Evolutionary conservation across 768 basidiomycete species (phyloP), one percentile per base, ranked within the genome.

Genomic region (Naganishia vishniacii): DNA sequence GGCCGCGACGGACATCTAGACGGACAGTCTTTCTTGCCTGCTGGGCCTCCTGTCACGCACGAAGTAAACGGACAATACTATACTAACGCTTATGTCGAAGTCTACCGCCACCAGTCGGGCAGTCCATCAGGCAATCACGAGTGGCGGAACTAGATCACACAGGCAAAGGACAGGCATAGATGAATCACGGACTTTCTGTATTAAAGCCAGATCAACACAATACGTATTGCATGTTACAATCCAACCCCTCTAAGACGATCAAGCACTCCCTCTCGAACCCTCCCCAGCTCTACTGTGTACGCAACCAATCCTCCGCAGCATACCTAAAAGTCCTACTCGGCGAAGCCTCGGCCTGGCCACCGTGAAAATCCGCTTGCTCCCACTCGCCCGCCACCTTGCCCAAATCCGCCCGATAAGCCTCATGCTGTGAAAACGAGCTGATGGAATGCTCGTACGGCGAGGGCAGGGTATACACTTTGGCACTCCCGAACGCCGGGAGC

Each of bases 251-350:
- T n/a, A n/a, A n/a, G n/a, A n/a, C n/a, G n/a, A n/a, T n/a, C n/a
- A n/a, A n/a, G n/a, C n/a, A n/a, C n/a, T n/a, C n/a, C n/a, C n/a
- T n/a, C n/a, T n/a, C n/a, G n/a, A n/a, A n/a, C n/a, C n/a, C n/a
- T n/a, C n/a, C 34, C 34, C 34, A 37, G 8, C 34, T 37, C 34
- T 40, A 56, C 20, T 41, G 53, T 9, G 53, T 56, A 15, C 53
- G 53, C 4, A 56, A 37, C 53, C 53, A 56, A 20, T 41, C 53
- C 32, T 56, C 53, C 34, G 53, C 53, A 23, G 53, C 53, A 40
- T 56, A 56, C 53, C 34, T 56, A 12, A 56, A 56, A 15, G 53
- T 56, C 25, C 53, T 37, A 56, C 53, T 56, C 12, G 53, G 53
- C 37, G 53, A n/a, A 26, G 53, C 3, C 34, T 26, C 23, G 13